Percentiles rank a stretch among this genome's conserved stretches.
Evolutionary conservation across 257 asterid genomes (phyloP).

Genomic region (Primulina eburnea): DNA sequence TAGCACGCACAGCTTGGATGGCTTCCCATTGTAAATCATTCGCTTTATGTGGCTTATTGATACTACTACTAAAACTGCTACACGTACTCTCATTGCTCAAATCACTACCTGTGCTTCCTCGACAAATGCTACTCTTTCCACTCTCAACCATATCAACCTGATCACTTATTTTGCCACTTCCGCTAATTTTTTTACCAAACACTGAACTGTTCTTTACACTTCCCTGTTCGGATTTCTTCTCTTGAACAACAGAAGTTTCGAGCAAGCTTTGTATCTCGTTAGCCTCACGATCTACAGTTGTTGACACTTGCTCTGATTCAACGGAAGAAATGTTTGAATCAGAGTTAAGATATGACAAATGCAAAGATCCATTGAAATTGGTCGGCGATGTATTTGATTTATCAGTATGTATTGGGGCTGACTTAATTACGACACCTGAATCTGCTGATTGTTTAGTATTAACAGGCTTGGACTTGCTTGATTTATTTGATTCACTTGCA

Average conservation of each 20-base stretch:
- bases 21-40: constrained; percentile 74
- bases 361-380: constrained; percentile 17
- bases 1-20: constrained; percentile 56
- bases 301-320: constrained; percentile 31
- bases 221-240: constrained; percentile 40
- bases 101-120: constrained; percentile 70
- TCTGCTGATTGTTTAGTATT: constrained; percentile 35
- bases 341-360: constrained; percentile 24
- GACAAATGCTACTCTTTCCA: constrained; percentile 66
- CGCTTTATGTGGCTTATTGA: constrained; percentile 71
- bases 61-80: constrained; percentile 63
- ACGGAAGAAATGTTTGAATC: constrained; percentile 28
- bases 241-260: constrained; percentile 30
- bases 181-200: constrained; percentile 49
- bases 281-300: constrained; percentile 28
- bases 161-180: constrained; percentile 54
- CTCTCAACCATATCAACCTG: constrained; percentile 49
- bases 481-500: constrained; percentile 34
- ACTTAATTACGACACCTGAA: constrained; percentile 21
- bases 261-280: constrained; percentile 22
- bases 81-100: constrained; percentile 66
- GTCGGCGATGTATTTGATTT: constrained; percentile 24
- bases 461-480: constrained; percentile 35
- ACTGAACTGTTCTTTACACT: constrained; percentile 38
- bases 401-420: constrained; percentile 20